Evolutionary conservation across 1,284 basidiomycete species (phyloP).

Genomic region (Sanghuangporus weigelae): DNA sequence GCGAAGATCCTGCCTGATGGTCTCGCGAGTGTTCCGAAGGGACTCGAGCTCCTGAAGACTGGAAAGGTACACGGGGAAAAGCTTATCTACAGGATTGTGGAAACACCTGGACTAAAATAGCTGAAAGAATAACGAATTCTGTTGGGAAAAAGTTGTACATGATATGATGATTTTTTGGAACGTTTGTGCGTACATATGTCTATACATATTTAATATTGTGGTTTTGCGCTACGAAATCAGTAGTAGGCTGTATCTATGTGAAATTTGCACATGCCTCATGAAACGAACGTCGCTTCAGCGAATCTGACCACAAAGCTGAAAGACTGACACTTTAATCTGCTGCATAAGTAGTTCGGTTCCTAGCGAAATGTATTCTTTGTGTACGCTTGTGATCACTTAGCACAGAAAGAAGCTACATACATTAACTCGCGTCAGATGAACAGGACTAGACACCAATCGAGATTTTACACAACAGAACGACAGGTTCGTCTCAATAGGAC

Average conservation of each 20-base stretch:
- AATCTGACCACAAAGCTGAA: no score
- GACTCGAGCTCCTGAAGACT: constrained; percentile 22
- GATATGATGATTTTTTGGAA: neutral
- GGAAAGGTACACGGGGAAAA: constrained; percentile 26
- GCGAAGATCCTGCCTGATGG: constrained; percentile 25
- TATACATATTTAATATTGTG: neutral
- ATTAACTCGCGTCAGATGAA: no score
- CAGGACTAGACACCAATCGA: no score
- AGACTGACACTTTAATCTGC: no score
- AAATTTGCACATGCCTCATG: constrained; percentile 25
- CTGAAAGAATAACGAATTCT: neutral
- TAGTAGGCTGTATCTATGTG: no score
- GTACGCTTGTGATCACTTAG: no score
- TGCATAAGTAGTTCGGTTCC: neutral
- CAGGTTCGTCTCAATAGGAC: no score
- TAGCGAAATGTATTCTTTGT: neutral
- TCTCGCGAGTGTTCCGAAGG: constrained; percentile 25
- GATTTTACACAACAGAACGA: no score
- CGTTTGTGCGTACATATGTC: neutral
- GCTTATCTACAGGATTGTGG: constrained; percentile 28
- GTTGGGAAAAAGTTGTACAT: no score
- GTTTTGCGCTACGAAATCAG: constrained; percentile 25
- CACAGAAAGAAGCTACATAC: no score
- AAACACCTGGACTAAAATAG: constrained; percentile 19
- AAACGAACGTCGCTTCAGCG: neutral